phyloP scores from a whole-genome alignment of 2,329 filamentous ascomycete species.

The Beauveria sp. region DNA sequence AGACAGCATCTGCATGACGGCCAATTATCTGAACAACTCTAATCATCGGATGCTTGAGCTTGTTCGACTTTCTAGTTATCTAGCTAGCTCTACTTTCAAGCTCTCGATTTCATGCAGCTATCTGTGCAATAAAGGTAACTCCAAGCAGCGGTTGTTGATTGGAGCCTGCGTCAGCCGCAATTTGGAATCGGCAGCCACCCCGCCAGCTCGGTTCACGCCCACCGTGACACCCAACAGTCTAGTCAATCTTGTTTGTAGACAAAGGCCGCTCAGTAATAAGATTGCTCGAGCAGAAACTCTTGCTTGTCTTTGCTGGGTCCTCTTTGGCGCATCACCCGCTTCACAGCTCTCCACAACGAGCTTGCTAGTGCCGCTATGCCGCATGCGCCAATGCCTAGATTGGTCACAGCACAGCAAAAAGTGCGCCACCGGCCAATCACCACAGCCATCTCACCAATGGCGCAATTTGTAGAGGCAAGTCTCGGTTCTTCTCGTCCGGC shows the following conservation, averaged over 20 bases:
- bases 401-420: not conserved
- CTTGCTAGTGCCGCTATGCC: not conserved
- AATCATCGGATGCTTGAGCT: no score
- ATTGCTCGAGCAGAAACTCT: not conserved
- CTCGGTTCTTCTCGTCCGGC: not conserved
- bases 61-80: no score
- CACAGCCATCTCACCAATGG: conserved; percentile 1
- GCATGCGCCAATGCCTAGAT: conserved; percentile 2
- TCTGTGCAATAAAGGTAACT: no score
- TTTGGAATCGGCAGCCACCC: no score
- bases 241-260: not conserved
- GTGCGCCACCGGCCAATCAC: conserved; percentile 4
- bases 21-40: no score
- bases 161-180: no score
- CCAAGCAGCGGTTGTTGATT: no score
- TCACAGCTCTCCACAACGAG: conserved; percentile 1
- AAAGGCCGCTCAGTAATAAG: not conserved
- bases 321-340: not conserved
- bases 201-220: no score
- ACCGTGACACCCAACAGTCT: no score
- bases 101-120: no score
- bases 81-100: no score
- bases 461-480: conserved; percentile 2
- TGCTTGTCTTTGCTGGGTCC: not conserved
- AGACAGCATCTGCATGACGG: no score